Base-by-base conservation (phyloP, 768 basidiomycete genomes). In the Collybia mongolica region DNA sequence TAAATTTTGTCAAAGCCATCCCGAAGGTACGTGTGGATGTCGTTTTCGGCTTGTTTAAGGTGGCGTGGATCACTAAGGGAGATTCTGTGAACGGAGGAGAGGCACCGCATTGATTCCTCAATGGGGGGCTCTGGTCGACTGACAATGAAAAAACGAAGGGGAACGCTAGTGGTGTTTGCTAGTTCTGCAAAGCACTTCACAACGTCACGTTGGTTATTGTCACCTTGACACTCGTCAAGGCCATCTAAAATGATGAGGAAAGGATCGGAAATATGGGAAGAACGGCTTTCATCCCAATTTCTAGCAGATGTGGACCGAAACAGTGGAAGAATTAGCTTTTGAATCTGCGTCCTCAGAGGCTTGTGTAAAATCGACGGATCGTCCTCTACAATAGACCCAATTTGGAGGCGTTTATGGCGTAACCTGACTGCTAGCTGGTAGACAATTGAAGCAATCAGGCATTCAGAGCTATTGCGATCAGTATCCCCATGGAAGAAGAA, bases 401-500 rank as follows among this genome's bases (percentile, higher is more conserved):
- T 41, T 24, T n/a, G 12, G 2, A 37, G 6, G 2, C 46, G 45
- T 15, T 23, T 5, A 15, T 8, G n/a, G 1, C 55, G 54, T 18
- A 59, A 49, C 15, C 44, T 32, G 2, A 48, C 18, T 2, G 48
- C 48, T 14, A 72, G 48, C 26, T 69, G 64, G 7, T 59, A 63
- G 0, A 60, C 61, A n/a, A 72, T 38, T 0, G 72, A 69, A 0
- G 69, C 49, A 6, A 69, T 44, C 4, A 73, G 54, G 5, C 57
- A 51, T 9, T 43, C 53, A 2, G 53, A 54, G 15, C 56, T 60
- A n/a, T 58, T 61, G 5, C 69, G 60, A 20, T 58, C 57, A 5
- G 54, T 26, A 37, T 64, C 62, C n/a, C 55, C 48, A 15, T 68
- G 59, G 2, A 62, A 67, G 57, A 72, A 72, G 44, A 71, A 72